These are phyloP conservation scores for Gaertneriomyces semiglobifer DNA, from an alignment of 192 early-diverging fungal genomes.

Conservation along the genomic window DNA sequence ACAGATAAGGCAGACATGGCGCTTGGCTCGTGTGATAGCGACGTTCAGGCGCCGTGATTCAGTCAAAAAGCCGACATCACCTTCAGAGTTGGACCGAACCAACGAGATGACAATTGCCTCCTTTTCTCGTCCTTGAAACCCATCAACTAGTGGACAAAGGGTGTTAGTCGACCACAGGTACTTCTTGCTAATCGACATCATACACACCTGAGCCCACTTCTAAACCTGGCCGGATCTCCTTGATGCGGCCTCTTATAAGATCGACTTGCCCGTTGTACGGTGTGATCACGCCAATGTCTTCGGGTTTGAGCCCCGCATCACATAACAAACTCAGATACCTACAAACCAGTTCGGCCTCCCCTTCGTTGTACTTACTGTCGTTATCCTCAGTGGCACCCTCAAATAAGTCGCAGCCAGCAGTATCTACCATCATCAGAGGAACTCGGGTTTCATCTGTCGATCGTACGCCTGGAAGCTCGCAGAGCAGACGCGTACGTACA, in stretches of 20 bases:
- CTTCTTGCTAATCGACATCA: not conserved
- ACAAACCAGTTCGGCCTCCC: conserved; percentile 67
- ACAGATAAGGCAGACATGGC: conserved; percentile 80
- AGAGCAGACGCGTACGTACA: conserved; percentile 63
- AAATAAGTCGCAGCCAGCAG: conserved; percentile 51
- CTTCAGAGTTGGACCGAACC: conserved; percentile 73
- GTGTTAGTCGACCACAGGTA: not conserved
- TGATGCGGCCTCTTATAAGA: conserved; percentile 38
- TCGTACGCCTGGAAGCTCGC: conserved; percentile 58
- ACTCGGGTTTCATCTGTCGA: conserved; percentile 57
- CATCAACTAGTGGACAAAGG: conserved; percentile 56
- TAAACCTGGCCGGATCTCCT: conserved; percentile 54
- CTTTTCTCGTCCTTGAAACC: conserved; percentile 90
- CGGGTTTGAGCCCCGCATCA: conserved; percentile 54
- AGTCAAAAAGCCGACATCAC: conserved; percentile 78
- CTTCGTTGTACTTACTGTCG: conserved; percentile 66
- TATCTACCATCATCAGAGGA: conserved; percentile 72
- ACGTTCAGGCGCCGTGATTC: conserved; percentile 85
- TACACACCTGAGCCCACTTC: conserved; percentile 64
- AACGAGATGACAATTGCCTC: conserved; percentile 78
- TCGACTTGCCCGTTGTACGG: conserved; percentile 58
- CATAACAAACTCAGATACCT: conserved; percentile 63
- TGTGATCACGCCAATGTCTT: conserved; percentile 80
- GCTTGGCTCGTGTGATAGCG: conserved; percentile 81
- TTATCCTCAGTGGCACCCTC: conserved; percentile 39